A percentile compares a stretch with the other conserved stretches of the same genome.
Conservation (phyloP, 208 protist species). For the Entamoeba invadens region DNA sequence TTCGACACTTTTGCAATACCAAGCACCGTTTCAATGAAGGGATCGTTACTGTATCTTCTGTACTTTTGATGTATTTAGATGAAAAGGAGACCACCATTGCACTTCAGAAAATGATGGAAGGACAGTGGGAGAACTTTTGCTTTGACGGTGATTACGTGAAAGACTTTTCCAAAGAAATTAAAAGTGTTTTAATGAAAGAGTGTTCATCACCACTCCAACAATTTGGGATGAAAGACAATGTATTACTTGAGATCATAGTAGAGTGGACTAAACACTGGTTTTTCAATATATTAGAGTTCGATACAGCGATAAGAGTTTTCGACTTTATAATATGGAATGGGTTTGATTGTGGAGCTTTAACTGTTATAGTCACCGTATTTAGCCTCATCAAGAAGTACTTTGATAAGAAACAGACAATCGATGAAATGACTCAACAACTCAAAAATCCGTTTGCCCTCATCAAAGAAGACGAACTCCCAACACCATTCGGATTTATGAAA, state of each 20-base stretch:
- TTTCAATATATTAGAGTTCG: neutral
- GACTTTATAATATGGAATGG: neutral
- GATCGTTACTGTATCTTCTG: neutral
- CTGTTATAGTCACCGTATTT: neutral
- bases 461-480: neutral
- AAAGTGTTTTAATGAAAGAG: neutral
- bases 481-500: too few relatives aligned
- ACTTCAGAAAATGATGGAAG: neutral
- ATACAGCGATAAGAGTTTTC: neutral
- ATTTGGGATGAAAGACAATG: neutral
- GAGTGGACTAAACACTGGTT: neutral
- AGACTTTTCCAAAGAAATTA: neutral
- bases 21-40: neutral
- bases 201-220: neutral
- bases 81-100: neutral
- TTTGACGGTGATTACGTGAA: neutral
- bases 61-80: neutral
- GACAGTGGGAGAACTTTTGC: neutral
- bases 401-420: neutral
- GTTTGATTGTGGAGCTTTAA: neutral
- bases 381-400: neutral
- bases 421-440: neutral
- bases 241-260: neutral
- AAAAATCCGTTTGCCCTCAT: neutral
- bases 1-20: neutral